Evolutionary conservation across 305 asterid genomes (phyloP), one percentile per base, ranked within the genome.

Genomic region (Euphrasia arctica): DNA sequence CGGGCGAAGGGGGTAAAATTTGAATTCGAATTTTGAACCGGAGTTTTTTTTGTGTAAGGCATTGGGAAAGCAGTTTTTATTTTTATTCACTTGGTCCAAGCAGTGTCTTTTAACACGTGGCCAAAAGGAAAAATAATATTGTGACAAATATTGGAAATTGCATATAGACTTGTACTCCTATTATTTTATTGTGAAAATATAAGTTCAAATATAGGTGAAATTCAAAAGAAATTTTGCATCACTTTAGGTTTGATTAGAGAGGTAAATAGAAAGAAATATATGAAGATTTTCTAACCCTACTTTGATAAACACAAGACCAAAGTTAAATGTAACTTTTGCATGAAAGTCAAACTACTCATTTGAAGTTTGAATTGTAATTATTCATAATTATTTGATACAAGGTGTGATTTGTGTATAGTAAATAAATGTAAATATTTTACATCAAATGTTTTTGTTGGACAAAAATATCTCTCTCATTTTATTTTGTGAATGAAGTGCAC

Each of bases 21-120:
- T 83, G 87, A 83, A 83, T 83, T 83, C 79, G 83, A 81, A 83
- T 75, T 78, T 81, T 54, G 74, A 70, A 80, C 51, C 56, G 62
- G 82, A 70, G 70, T 68, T 51, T 54, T 70, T 70, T 51, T 49
- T 54, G 59, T 58, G 25, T 39, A 11, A 60, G 70, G 81, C 81
- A 64, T 76, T 71, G 78, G 80, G 78, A 77, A 73, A 73, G 83
- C 70, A 70, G 70, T 12, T 64, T 12, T 64, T 48, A 8, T 64
- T 12, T 64, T 48, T 58, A 41, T n/a, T 48, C 75, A 70, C 72
- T 13, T 31, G 62, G 75, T 58, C 78, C 81, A 74, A 67, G 58
- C 58, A 65, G 48, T 48, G 57, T 25, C 9, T 32, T 63, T 63
- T 68, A 18, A 50, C 55, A 69, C 72, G 67, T 63, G 76, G 43